phyloP scores from a whole-genome alignment of 73 alveolate genomes.

The Tetrahymena thermophila region DNA sequence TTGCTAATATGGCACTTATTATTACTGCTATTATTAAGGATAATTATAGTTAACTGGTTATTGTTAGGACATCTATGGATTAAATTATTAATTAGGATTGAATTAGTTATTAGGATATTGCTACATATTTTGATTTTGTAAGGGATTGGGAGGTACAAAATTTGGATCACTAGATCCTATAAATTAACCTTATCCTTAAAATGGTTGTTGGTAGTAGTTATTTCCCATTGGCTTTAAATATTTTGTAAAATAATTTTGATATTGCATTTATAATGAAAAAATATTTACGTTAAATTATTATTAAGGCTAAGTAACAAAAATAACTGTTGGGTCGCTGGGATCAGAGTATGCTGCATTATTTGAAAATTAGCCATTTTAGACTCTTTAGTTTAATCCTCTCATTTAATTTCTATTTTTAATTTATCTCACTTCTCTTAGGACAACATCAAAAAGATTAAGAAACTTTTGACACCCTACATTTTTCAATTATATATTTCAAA shows the following conservation, averaged over 20 bases:
- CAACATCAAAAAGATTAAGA: neutral
- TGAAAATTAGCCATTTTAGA: constrained; percentile 46
- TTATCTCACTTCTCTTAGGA: constrained; percentile 28
- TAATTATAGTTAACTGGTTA: neutral
- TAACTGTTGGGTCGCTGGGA: constrained; percentile 95
- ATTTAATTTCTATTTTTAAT: neutral
- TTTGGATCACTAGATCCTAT: neutral
- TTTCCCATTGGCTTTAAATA: neutral
- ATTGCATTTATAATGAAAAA: neutral
- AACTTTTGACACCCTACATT: constrained; percentile 19
- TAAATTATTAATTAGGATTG: neutral
- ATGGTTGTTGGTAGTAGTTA: constrained; percentile 1
- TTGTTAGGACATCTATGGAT: neutral
- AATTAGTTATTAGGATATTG: neutral
- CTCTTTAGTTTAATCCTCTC: constrained; percentile 54
- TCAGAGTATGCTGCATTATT: constrained; percentile 86
- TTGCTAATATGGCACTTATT: neutral
- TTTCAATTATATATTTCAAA: neutral
- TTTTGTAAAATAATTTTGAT: neutral
- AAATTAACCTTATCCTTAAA: neutral
- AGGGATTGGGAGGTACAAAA: neutral
- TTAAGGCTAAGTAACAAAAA: constrained; percentile 83
- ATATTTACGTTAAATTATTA: neutral
- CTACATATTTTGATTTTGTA: neutral
- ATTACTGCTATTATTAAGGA: neutral